Evolutionary conservation across 2,329 filamentous ascomycete species (phyloP), one percentile per base, ranked within the genome.

Genomic region (Akanthomyces muscarius): DNA sequence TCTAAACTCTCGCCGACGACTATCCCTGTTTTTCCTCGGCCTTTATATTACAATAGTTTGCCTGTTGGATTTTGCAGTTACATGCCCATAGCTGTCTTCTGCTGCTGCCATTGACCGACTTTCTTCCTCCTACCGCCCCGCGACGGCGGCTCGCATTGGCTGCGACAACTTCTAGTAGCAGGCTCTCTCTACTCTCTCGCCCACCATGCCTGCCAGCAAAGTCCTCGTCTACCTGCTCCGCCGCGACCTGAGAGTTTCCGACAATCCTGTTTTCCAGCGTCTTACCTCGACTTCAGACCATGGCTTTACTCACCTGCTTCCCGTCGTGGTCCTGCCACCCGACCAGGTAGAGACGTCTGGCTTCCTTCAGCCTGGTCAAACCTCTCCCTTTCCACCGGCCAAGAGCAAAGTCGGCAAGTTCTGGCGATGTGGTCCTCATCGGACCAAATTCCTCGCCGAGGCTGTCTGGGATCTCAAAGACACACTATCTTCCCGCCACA

Each of bases 341-440:
- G 80, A 89, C 58, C 89, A 94, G 68, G 77, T 93, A 25, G 90
- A 94, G 71, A 79, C 90, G 0, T 89, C 88, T 0, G 91, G 91
- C 1, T 90, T 94, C 69, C 75, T 93, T n/a, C 74, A 76, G 16
- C 72, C 81, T 52, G 76, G 79, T 13, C 68, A 75, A 55, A 75
- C 78, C 55, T 89, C 82, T 7, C 90, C 90, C 0, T 92, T 89
- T 66, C 86, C 86, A 0, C 84, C 87, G 69, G 89, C 90, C 4
- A 80, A 83, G 63, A 90, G 88, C 68, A 72, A 79, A n/a, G 76
- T 89, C 4, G 88, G 82, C 14, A 78, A 80, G 1, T 90, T 90
- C 70, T 92, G 88, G 87, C 80, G 90, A 71, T 92, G 89, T 68
- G 90, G 90, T 2, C 86, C 85, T 5, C 85, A 90, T 69, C 83